Base-by-base conservation (phyloP, 2,329 filamentous ascomycete species). In the Sporothrix brunneoviolacea region DNA sequence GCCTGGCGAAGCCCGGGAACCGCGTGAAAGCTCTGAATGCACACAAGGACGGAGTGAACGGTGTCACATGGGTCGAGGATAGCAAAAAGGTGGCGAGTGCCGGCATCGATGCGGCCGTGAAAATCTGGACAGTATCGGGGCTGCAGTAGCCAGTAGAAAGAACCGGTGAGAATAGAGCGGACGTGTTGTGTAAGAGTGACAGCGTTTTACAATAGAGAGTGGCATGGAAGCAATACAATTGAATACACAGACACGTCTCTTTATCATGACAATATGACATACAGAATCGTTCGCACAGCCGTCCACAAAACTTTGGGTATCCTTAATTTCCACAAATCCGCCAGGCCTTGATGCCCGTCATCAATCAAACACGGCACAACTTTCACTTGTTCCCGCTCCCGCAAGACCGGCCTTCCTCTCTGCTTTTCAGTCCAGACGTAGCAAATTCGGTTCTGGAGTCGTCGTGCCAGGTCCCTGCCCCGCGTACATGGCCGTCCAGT, bases 1-100 rank as follows among this genome's bases (percentile, higher is more conserved):
- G 88, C 65, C 68, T 96, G 50, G 75, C 72, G 35, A 87, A 88
- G 64, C 91, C 91, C 1, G 90, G 88, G 3, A 87, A 87, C 67
- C 79, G 91, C 58, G 79, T 94, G 58, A 91, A 93, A 72, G 84
- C 83, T 13, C 70, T 82, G 19, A 95, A 95, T 63, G 90, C 91
- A 44, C 93, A 98, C 71, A 96, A 96, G 70, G 93, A 97, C 63
- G 93, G 93, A 9, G 90, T 97, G 16, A 89, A 86, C 58, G 91
- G 88, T 15, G 85, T 97, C 15, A 78, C 78, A 12, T 98, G 91
- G 73, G 75, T 88, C 13, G 77, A 76, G 24, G 80, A 77, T 8
- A 74, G 74, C 52, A 68, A 68, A 16, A 88, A 79, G 69, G 75
- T 97, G 44, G 82, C 87, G 9, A 94, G 85, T 59, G 81, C 82